Evolutionary conservation across 2,329 filamentous ascomycete genomes (phyloP).

Genomic region (Xylaria multiplex): DNA sequence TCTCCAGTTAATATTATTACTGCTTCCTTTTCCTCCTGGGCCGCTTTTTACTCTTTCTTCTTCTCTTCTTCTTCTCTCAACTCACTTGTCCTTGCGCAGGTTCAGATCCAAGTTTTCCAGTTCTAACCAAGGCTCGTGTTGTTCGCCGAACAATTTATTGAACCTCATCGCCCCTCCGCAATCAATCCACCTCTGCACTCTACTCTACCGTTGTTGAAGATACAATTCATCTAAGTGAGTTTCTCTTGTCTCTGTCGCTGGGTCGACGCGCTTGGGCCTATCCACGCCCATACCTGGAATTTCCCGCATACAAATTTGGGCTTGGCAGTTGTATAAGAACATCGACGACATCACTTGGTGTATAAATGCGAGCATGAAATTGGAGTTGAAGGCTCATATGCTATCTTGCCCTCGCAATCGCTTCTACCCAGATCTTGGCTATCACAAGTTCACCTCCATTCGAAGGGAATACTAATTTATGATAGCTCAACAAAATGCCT

Average conservation of each 20-base stretch:
- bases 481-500: slow-evolving; percentile 47
- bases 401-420: neutral
- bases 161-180: slow-evolving; percentile 39
- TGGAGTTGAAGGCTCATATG: neutral
- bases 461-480: slow-evolving; percentile 36
- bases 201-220: slow-evolving; percentile 20
- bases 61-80: slow-evolving; percentile 43
- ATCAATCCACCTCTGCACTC: slow-evolving; percentile 28
- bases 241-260: slow-evolving; percentile 33
- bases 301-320: slow-evolving; percentile 8
- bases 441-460: neutral
- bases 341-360: neutral
- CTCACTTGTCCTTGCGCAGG: slow-evolving; percentile 51
- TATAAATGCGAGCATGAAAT: neutral
- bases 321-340: slow-evolving; percentile 10
- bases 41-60: slow-evolving; percentile 40
- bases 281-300: slow-evolving; percentile 7
- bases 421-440: neutral
- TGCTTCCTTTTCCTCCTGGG: slow-evolving; percentile 44
- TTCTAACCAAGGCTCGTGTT: slow-evolving; percentile 50
- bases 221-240: slow-evolving; percentile 32
- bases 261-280: slow-evolving; percentile 30
- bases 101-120: slow-evolving; percentile 38
- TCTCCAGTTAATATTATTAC: slow-evolving; percentile 46
- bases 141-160: slow-evolving; percentile 46